phyloP scores from a whole-genome alignment of 495 filamentous ascomycete species.

The Trichoderma virens region DNA sequence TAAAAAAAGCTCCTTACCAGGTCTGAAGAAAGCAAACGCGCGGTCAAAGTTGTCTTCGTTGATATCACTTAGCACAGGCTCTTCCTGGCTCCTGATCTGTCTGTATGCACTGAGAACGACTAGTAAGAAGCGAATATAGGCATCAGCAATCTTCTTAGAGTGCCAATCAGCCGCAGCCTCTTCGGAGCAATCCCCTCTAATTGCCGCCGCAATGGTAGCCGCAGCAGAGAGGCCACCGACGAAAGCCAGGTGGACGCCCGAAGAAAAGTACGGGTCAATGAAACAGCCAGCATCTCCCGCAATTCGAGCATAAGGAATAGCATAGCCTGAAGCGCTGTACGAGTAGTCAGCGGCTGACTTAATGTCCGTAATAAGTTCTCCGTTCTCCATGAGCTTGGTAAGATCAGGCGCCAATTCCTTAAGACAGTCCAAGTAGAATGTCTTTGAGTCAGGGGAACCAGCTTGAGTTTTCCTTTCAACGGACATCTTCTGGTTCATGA shows the following conservation, averaged over 20 bases:
- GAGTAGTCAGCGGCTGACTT: conserved; percentile 36
- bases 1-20: conserved; percentile 23
- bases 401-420: conserved; percentile 20
- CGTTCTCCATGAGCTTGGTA: conserved; percentile 18
- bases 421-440: conserved; percentile 35
- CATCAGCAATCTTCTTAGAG: conserved; percentile 33
- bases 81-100: conserved; percentile 36
- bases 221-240: conserved; percentile 39
- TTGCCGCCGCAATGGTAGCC: conserved; percentile 22
- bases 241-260: conserved; percentile 43
- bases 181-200: conserved; percentile 33
- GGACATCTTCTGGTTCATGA: conserved; percentile 28
- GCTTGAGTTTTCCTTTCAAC: conserved; percentile 24
- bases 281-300: conserved; percentile 40
- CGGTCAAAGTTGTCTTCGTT: conserved; percentile 39
- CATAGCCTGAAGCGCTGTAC: conserved; percentile 32
- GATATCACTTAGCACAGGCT: conserved; percentile 24
- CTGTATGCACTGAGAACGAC: conserved; percentile 36
- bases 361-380: conserved; percentile 23
- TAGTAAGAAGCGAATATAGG: conserved; percentile 45
- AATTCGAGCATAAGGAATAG: conserved; percentile 27
- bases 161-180: conserved; percentile 38
- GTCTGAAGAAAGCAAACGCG: conserved; percentile 37
- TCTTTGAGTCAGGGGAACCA: conserved; percentile 18
- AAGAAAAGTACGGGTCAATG: conserved; percentile 38